Conservation (phyloP, 345 rosid genomes). For the Schrenkiella parvula region DNA sequence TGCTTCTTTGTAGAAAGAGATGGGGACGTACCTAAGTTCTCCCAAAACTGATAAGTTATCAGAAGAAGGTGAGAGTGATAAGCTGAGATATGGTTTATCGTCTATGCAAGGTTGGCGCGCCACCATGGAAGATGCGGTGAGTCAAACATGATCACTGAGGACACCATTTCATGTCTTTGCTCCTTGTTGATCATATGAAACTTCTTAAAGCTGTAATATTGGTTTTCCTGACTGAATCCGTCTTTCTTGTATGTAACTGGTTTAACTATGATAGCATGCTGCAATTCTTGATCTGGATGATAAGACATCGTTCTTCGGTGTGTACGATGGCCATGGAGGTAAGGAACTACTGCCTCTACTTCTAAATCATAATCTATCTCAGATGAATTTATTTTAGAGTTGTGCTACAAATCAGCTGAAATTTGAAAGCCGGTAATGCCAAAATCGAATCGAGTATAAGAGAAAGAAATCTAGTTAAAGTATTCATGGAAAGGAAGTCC, state of each 20-base stretch:
- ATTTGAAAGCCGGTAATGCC: not conserved
- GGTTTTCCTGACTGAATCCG: not conserved
- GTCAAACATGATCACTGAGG: conserved; percentile 16
- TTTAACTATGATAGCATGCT: conserved; percentile 47
- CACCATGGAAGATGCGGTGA: conserved; percentile 88
- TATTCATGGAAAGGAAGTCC: not conserved
- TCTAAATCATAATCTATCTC: not conserved
- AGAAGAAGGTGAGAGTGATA: conserved; percentile 65
- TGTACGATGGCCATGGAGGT: conserved; percentile 94
- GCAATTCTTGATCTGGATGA: conserved; percentile 60
- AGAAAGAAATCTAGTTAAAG: not conserved
- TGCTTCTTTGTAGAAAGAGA: conserved; percentile 23
- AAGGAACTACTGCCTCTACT: conserved; percentile 6
- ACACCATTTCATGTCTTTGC: not conserved
- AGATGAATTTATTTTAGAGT: not conserved
- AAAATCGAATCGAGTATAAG: not conserved
- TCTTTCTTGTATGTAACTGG: not conserved
- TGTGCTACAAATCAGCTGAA: not conserved
- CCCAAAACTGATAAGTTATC: conserved; percentile 77
- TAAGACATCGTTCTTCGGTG: conserved; percentile 74
- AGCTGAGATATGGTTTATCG: conserved; percentile 59
- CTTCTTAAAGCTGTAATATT: not conserved
- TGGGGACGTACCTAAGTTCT: conserved; percentile 78
- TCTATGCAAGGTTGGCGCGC: conserved; percentile 95
- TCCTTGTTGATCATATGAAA: not conserved